These are phyloP conservation scores for Glebionis coronaria DNA, from an alignment of 129 eudicot species.

Conservation along the genomic window DNA sequence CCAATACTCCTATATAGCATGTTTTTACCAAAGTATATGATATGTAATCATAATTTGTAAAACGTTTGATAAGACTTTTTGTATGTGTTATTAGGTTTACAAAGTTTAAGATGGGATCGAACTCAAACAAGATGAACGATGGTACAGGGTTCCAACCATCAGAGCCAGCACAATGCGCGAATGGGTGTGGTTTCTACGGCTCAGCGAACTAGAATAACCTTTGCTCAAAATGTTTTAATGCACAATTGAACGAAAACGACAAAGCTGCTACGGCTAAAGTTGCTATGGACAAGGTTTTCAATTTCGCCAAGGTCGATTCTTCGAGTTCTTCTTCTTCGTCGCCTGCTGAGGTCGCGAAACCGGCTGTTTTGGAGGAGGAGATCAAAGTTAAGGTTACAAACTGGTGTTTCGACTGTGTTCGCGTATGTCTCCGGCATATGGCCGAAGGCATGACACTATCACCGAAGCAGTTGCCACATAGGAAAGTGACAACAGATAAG, in stretches of 20 bases:
- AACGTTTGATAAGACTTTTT: no score
- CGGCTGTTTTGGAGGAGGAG: constrained; percentile 15
- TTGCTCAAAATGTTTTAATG: constrained; percentile 72
- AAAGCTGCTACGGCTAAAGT: constrained; percentile 47
- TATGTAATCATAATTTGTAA: no score
- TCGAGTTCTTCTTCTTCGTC: constrained; percentile 3
- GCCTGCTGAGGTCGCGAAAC: not conserved
- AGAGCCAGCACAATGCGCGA: constrained; percentile 55
- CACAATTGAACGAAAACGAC: constrained; percentile 36
- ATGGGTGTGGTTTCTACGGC: constrained; percentile 87
- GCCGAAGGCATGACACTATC: no score
- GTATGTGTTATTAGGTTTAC: no score
- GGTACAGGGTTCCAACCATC: constrained; percentile 51
- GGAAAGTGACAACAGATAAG: no score
- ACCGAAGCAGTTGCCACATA: no score
- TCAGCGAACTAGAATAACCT: constrained; percentile 57
- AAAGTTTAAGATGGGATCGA: constrained; percentile 45
- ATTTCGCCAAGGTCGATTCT: constrained; percentile 16
- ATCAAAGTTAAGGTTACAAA: constrained; percentile 25
- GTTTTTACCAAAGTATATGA: no score
- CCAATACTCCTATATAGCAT: no score
- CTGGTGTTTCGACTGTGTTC: constrained; percentile 55
- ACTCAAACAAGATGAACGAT: constrained; percentile 56
- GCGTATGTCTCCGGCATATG: no score
- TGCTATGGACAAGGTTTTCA: constrained; percentile 43